Evolutionary conservation across 495 filamentous ascomycete genomes (phyloP).

Genomic region (Xylaria scruposa): DNA sequence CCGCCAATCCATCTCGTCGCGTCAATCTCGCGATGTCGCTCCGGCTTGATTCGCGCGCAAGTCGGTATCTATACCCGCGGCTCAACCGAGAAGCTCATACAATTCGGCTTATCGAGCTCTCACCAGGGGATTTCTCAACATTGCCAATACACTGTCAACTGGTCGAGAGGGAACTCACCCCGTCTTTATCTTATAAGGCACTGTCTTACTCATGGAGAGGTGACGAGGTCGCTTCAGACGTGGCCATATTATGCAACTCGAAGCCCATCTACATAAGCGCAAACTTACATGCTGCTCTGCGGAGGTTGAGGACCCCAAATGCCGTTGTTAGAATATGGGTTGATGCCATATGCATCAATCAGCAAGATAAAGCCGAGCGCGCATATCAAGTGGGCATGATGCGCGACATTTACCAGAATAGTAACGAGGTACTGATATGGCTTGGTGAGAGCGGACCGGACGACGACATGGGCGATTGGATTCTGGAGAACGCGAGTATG

Average conservation of each 20-base stretch:
- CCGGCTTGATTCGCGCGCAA: background rate
- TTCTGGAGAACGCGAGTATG: slow-evolving; percentile 5
- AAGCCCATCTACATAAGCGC: slow-evolving; percentile 21
- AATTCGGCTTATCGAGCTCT: slow-evolving; percentile 10
- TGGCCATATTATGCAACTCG: slow-evolving; percentile 25
- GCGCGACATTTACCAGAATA: slow-evolving; percentile 30
- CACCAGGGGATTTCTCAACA: background rate
- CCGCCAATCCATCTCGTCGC: background rate
- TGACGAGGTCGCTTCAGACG: slow-evolving; percentile 9
- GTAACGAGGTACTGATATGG: slow-evolving; percentile 31
- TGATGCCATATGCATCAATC: slow-evolving; percentile 38
- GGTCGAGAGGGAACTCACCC: slow-evolving; percentile 3
- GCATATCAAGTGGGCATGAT: slow-evolving; percentile 33
- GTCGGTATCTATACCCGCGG: slow-evolving; percentile 5
- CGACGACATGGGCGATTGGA: slow-evolving; percentile 26
- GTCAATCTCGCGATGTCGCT: slow-evolving; percentile 5
- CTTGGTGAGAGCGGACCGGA: slow-evolving; percentile 27
- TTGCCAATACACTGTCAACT: slow-evolving; percentile 14
- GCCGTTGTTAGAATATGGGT: slow-evolving; percentile 29
- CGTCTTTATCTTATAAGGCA: slow-evolving; percentile 27
- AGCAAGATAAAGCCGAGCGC: slow-evolving; percentile 31
- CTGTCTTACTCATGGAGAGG: slow-evolving; percentile 32
- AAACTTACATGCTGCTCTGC: slow-evolving; percentile 31
- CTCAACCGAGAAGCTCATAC: background rate
- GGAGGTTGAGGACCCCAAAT: slow-evolving; percentile 16